These are phyloP conservation scores for Neonectria sp. DNA, from an alignment of 2,329 filamentous ascomycete species.

Conservation along the genomic window DNA sequence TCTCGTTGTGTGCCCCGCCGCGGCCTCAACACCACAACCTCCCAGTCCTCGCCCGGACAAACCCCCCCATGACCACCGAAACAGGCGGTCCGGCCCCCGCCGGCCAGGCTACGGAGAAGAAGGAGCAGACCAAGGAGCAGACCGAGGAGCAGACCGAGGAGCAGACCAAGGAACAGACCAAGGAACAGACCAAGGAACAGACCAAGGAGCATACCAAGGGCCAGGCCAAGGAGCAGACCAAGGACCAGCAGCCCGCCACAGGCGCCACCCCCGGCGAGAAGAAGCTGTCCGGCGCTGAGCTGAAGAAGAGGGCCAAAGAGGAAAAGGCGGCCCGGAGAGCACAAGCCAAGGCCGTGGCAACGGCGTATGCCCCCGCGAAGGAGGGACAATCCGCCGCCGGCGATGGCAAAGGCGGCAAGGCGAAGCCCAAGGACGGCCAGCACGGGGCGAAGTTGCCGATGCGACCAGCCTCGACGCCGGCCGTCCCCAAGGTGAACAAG, in stretches of 20 bases:
- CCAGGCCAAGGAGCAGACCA: slow-evolving; percentile 18
- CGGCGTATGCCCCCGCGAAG: slow-evolving; percentile 56
- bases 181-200: no score
- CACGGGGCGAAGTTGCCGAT: slow-evolving; percentile 53
- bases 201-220: slow-evolving; percentile 31
- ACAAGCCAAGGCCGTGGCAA: slow-evolving; percentile 73
- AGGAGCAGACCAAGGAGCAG: slow-evolving; percentile 29
- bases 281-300: slow-evolving; percentile 81
- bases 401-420: slow-evolving; percentile 64
- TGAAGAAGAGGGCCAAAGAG: slow-evolving; percentile 91
- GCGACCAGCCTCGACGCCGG: slow-evolving; percentile 51
- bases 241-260: slow-evolving; percentile 43
- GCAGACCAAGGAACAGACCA: no score
- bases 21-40: slow-evolving; percentile 32
- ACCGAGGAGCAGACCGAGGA: no score
- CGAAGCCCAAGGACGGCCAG: slow-evolving; percentile 62
- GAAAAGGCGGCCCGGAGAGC: slow-evolving; percentile 92
- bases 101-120: slow-evolving; percentile 45
- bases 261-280: slow-evolving; percentile 54
- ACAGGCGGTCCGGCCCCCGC: slow-evolving; percentile 48
- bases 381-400: slow-evolving; percentile 53
- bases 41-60: slow-evolving; percentile 23
- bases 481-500: slow-evolving; percentile 66
- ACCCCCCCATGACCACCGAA: slow-evolving; percentile 52
- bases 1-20: slow-evolving; percentile 38